These are phyloP conservation scores for Backusella morwellensis DNA, from an alignment of 192 early-diverging fungal species.

Conservation along the genomic window DNA sequence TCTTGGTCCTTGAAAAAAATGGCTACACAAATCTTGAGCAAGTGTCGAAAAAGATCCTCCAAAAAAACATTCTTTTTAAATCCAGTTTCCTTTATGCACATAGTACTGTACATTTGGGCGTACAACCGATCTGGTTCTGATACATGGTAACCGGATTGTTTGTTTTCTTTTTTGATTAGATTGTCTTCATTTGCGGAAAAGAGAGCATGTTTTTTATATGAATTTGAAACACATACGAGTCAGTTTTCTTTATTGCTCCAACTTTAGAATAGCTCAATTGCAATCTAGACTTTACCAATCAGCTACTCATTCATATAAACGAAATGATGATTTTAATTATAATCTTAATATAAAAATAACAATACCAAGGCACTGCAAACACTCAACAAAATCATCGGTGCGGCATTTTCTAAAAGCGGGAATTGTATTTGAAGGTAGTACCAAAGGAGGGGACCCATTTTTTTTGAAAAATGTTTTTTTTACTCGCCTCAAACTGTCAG, in stretches of 20 bases:
- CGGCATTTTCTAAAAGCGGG: neutral
- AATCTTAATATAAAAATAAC: neutral
- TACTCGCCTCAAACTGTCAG: neutral
- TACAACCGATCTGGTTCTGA: conserved; percentile 4
- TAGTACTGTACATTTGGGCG: neutral
- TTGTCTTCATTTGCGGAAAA: neutral
- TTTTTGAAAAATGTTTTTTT: neutral
- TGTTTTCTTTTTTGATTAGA: neutral
- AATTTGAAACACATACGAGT: neutral
- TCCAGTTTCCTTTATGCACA: conserved; percentile 1
- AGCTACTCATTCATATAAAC: neutral
- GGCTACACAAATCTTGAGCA: neutral
- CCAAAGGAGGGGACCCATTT: neutral
- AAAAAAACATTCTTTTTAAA: neutral
- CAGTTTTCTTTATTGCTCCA: neutral
- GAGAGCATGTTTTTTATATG: neutral
- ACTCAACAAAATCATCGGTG: neutral
- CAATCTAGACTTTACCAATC: neutral
- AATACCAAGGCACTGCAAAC: neutral
- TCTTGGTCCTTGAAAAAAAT: neutral
- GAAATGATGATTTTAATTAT: neutral
- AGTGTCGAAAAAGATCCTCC: neutral
- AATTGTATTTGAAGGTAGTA: neutral
- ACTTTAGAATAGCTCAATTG: neutral
- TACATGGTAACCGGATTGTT: neutral